A percentile compares a stretch with the other conserved stretches of the same genome.
Evolutionary conservation across 2,329 filamentous ascomycete species (phyloP).

Genomic region (Claviceps lovelessii): DNA sequence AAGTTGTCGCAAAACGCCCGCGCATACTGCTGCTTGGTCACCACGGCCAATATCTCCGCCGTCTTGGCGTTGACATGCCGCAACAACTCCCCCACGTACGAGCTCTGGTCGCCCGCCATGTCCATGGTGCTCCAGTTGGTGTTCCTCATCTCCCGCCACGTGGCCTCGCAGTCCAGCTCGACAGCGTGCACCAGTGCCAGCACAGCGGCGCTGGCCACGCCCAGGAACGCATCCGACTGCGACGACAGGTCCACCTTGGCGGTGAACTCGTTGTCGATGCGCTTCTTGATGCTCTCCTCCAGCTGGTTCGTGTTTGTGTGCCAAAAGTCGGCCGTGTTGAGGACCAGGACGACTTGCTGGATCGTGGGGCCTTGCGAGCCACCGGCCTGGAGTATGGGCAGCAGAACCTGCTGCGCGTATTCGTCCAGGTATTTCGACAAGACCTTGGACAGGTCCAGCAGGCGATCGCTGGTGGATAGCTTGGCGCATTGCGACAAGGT

Average conservation of each 20-base stretch:
- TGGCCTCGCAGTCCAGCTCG: conserved; percentile 66
- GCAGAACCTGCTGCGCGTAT: conserved; percentile 83
- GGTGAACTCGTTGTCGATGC: conserved; percentile 67
- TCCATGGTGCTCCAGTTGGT: conserved; percentile 92
- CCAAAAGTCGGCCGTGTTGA: conserved; percentile 97
- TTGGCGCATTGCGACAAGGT: conserved; percentile 91
- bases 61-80: conserved; percentile 56
- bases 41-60: conserved; percentile 57
- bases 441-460: conserved; percentile 72
- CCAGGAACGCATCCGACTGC: conserved; percentile 89
- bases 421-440: conserved; percentile 90
- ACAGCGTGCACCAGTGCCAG: conserved; percentile 72
- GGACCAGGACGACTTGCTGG: conserved; percentile 68
- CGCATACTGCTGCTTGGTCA: conserved; percentile 87
- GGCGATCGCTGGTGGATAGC: conserved; percentile 74
- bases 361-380: conserved; percentile 39
- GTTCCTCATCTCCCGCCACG: conserved; percentile 95
- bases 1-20: conserved; percentile 90
- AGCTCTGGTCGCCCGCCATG: conserved; percentile 81
- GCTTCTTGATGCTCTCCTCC: conserved; percentile 84
- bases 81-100: conserved; percentile 74
- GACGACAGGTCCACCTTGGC: conserved; percentile 74
- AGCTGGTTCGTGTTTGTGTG: conserved; percentile 84
- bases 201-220: conserved; percentile 79
- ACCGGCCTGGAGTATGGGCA: conserved; percentile 50